Conservation (phyloP, 371 early-diverging fungal species). For the Apophysomyces variabilis region DNA sequence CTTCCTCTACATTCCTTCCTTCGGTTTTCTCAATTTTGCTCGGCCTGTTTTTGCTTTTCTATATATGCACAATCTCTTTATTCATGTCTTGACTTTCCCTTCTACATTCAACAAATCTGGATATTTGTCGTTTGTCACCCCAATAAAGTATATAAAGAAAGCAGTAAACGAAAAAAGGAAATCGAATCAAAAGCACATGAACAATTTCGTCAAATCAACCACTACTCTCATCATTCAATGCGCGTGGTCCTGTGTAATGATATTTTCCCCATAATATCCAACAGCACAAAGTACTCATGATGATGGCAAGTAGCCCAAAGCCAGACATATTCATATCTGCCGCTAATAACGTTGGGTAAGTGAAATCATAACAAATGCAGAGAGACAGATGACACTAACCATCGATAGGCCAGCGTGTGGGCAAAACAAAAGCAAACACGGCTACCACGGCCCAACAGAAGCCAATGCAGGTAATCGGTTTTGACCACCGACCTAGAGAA, state of each 20-base stretch:
- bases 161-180: not conserved
- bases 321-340: slow-evolving; percentile 31
- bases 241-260: slow-evolving; percentile 36
- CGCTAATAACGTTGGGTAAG: slow-evolving; percentile 12
- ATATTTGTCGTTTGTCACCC: not conserved
- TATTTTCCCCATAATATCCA: slow-evolving; percentile 33
- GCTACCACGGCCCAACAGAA: slow-evolving; percentile 42
- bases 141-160: not conserved
- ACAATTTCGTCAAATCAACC: not conserved
- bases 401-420: slow-evolving; percentile 43
- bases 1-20: not conserved
- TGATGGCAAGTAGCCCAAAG: slow-evolving; percentile 18
- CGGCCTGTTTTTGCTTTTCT: not conserved
- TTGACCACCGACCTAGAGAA: slow-evolving; percentile 34
- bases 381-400: slow-evolving; percentile 11
- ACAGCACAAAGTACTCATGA: slow-evolving; percentile 19
- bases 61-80: too few species aligned
- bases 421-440: slow-evolving; percentile 37
- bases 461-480: slow-evolving; percentile 28
- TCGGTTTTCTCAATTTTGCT: not conserved
- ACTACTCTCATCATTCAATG: slow-evolving; percentile 23
- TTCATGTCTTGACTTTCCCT: not conserved
- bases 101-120: not conserved
- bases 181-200: too few species aligned
- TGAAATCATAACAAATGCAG: too few species aligned